Base-by-base conservation (phyloP, 139 green algal genomes). In the Closterium sp. region DNA sequence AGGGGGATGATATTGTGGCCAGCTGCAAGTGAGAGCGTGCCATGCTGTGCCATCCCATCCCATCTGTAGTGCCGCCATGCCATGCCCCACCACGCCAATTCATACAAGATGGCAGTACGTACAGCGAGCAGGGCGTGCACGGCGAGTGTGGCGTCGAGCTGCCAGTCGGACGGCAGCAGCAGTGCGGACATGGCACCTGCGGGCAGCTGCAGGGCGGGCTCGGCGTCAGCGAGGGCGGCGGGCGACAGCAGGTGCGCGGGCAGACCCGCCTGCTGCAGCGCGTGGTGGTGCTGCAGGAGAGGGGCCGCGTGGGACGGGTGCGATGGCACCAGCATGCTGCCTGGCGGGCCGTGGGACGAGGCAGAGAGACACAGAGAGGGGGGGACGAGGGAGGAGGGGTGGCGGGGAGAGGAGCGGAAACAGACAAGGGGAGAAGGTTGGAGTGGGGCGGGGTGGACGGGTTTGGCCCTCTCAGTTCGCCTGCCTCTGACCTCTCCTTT, bases 141-240 rank as follows among this genome's bases (percentile, higher is more conserved):
- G 32, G 90, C 90, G 19, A 90, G 34, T 23, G 31, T 31, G 30
- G 90, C 90, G 33, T 92, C 90, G 12, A 92, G 90, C 34, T 92
- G 90, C 33, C 35, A 55, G 38, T 92, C 90, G 19, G 19, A 32
- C 12, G 90, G 90, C 31, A 92, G 30, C 33, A 92, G 64, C 36
- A 64, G n/a, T n/a, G 90, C 90, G 84, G 85, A 87, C 23, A 30
- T 33, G 55, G 16, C 23, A 16, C 34, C 90, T 19, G 66, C 90
- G 2, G 33, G 34, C 32, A 90, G 2, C 25, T 33, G n/a, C 84
- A 92, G 64, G n/a, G 84, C 36, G 7, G 84, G 90, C 84, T 92
- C 90, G 9, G 28, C 84, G 23, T n/a, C 84, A 5, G 32, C 31
- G 34, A 55, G 30, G 7, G 33, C 84, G 5, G 30, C 36, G 23